These are phyloP conservation scores for Samsoniella hepiali DNA, from an alignment of 2,329 filamentous ascomycete genomes.

Conservation along the genomic window DNA sequence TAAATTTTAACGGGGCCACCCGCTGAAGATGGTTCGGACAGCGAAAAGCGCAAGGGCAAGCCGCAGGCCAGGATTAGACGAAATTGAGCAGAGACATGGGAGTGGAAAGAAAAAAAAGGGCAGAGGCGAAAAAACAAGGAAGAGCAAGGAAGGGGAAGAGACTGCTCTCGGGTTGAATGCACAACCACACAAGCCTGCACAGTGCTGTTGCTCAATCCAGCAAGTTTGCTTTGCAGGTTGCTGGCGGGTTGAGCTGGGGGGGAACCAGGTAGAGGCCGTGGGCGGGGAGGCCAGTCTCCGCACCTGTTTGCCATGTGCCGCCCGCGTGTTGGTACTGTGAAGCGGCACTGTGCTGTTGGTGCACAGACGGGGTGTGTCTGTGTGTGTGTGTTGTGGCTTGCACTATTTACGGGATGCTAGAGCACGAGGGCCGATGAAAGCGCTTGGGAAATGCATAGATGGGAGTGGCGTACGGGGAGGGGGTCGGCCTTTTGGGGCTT, in stretches of 20 bases:
- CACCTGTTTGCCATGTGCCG: slow-evolving; percentile 16
- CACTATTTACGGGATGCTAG: slow-evolving; percentile 7
- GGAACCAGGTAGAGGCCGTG: not conserved
- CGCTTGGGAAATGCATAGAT: not conserved
- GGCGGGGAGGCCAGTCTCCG: slow-evolving; percentile 14
- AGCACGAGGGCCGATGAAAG: not conserved
- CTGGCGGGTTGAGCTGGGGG: slow-evolving; percentile 7
- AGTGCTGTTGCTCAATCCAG: slow-evolving; percentile 9
- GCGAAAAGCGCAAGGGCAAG: not conserved
- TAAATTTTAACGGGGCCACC: slow-evolving; percentile 8
- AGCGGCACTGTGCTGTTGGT: not conserved
- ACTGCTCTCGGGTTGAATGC: not conserved
- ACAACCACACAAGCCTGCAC: slow-evolving; percentile 8
- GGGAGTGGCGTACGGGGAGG: not conserved
- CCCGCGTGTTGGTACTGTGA: not conserved
- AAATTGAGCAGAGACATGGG: slow-evolving; percentile 10
- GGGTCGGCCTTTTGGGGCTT: not conserved
- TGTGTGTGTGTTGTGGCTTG: not conserved
- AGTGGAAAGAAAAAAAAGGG: not conserved
- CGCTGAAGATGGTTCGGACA: slow-evolving; percentile 13
- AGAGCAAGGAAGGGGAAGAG: not conserved
- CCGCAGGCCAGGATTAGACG: slow-evolving; percentile 6
- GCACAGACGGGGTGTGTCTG: not conserved
- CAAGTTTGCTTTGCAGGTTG: slow-evolving; percentile 14
- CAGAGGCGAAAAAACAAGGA: not conserved